Evolutionary conservation across 2,329 filamentous ascomycete species (phyloP).

Genomic region (Aspergillus piperis): DNA sequence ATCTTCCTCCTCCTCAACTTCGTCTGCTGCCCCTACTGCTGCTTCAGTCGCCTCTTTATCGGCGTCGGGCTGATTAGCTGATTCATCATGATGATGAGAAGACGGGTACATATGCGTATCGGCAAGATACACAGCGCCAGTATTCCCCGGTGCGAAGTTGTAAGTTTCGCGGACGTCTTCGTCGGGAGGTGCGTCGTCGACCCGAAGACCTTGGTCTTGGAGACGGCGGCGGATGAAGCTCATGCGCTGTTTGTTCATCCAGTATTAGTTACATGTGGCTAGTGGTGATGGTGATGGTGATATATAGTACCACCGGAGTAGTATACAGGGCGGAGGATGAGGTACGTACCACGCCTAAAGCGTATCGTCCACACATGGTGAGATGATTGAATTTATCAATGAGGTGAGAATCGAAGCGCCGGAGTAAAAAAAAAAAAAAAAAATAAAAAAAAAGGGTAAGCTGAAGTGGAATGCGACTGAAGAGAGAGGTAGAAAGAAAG

Average conservation of each 20-base stretch:
- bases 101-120: slow-evolving; percentile 49
- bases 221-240: slow-evolving; percentile 74
- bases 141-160: slow-evolving; percentile 88
- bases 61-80: not conserved
- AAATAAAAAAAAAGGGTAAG: too few species aligned
- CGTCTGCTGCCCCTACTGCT: slow-evolving; percentile 6
- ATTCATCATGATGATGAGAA: too few species aligned
- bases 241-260: slow-evolving; percentile 61
- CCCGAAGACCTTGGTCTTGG: slow-evolving; percentile 71
- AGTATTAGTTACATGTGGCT: too few species aligned
- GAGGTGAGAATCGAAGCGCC: not conserved
- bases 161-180: slow-evolving; percentile 73
- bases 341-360: slow-evolving; percentile 58
- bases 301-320: not conserved
- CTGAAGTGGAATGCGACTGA: too few species aligned
- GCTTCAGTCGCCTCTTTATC: not conserved
- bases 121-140: slow-evolving; percentile 83
- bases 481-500: too few species aligned
- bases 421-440: too few species aligned
- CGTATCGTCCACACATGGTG: slow-evolving; percentile 69
- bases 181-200: slow-evolving; percentile 71
- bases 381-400: not conserved
- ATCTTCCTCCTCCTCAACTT: slow-evolving; percentile 2
- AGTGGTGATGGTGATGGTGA: not conserved
- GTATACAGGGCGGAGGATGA: not conserved